Percentiles rank a stretch among this genome's conserved stretches.
phyloP scores from a whole-genome alignment of 2,329 filamentous ascomycete species.

The Macrophomina pseudophaseolina region DNA sequence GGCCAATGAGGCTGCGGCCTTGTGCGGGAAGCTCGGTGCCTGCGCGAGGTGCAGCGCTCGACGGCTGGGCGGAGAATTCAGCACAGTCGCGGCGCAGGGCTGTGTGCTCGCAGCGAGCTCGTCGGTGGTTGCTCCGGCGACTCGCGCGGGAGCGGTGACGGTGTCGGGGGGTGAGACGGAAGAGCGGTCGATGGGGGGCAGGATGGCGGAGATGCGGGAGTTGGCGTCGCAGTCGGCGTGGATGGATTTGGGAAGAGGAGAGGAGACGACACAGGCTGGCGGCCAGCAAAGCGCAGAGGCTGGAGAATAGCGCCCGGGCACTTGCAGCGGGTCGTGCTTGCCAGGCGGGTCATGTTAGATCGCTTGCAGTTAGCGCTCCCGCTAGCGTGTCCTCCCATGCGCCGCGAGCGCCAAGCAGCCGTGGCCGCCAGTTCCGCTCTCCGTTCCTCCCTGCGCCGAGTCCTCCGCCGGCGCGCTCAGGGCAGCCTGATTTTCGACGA shows the following conservation, averaged over 20 bases:
- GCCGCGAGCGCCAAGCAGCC: background rate
- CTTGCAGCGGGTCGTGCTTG: constrained; percentile 16
- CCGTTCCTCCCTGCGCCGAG: background rate
- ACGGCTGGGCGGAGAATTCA: constrained; percentile 13
- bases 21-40: constrained; percentile 5
- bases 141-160: constrained; percentile 8
- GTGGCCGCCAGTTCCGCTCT: constrained; percentile 6
- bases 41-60: constrained; percentile 14
- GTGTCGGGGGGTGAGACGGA: constrained; percentile 8
- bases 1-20: constrained; percentile 14
- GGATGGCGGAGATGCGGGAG: constrained; percentile 15
- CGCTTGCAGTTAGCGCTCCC: constrained; percentile 3
- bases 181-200: constrained; percentile 4
- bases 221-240: constrained; percentile 18
- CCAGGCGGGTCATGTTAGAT: background rate
- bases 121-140: constrained; percentile 12
- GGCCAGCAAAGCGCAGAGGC: constrained; percentile 22
- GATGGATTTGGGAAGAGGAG: constrained; percentile 17
- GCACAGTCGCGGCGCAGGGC: constrained; percentile 22
- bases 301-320: constrained; percentile 18
- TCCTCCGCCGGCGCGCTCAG: background rate
- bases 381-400: background rate
- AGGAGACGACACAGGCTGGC: constrained; percentile 23
- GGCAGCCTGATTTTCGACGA: no score
- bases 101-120: constrained; percentile 7